phyloP scores from a whole-genome alignment of 2,329 filamentous ascomycete species.

The Scedosporium minutisporum region DNA sequence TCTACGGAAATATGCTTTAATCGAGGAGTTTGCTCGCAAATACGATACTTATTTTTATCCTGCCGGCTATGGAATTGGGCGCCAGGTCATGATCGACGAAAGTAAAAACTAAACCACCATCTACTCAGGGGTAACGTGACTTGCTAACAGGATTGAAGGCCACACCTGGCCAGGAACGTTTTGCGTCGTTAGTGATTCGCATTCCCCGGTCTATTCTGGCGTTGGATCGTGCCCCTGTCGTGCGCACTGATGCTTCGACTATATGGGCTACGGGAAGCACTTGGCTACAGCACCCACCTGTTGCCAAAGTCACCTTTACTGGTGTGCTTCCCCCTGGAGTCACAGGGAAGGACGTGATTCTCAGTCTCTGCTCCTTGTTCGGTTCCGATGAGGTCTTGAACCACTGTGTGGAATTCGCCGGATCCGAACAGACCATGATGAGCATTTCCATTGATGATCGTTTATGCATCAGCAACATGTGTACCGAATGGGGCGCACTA shows the following conservation, averaged over 20 bases:
- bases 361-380: slow-evolving; percentile 79
- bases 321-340: slow-evolving; percentile 70
- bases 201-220: no score
- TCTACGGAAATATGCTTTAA: slow-evolving; percentile 71
- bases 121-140: slow-evolving; percentile 37
- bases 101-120: slow-evolving; percentile 50
- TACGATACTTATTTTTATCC: slow-evolving; percentile 73
- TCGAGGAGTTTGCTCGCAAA: slow-evolving; percentile 69
- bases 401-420: slow-evolving; percentile 81
- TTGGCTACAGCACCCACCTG: slow-evolving; percentile 83
- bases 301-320: slow-evolving; percentile 69
- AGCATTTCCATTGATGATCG: slow-evolving; percentile 65
- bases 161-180: slow-evolving; percentile 76
- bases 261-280: slow-evolving; percentile 78
- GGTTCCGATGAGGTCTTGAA: slow-evolving; percentile 83
- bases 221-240: no score
- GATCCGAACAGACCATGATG: slow-evolving; percentile 64
- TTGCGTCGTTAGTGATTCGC: slow-evolving; percentile 67
- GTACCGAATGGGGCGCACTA: slow-evolving; percentile 70
- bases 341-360: slow-evolving; percentile 88
- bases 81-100: slow-evolving; percentile 72
- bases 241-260: slow-evolving; percentile 76
- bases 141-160: slow-evolving; percentile 52
- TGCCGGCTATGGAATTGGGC: slow-evolving; percentile 73
- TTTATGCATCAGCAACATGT: slow-evolving; percentile 71